Evolutionary conservation across 2,329 filamentous ascomycete genomes (phyloP), one percentile per base, ranked within the genome.

Genomic region (Colletotrichum gigasporum): DNA sequence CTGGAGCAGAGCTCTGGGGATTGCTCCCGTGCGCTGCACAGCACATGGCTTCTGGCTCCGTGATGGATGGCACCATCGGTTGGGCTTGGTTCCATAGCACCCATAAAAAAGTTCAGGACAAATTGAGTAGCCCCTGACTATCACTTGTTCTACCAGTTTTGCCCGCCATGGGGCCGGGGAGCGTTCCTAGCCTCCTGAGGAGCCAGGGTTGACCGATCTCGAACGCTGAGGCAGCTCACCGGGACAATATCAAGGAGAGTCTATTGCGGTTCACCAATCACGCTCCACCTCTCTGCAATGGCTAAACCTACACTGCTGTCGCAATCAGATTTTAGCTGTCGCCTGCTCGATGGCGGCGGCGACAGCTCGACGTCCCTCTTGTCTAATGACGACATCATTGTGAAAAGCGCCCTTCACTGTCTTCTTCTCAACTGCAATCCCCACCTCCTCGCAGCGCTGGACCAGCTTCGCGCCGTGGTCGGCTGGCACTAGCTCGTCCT

Each of bases 401-500:
- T 89, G 87, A 69, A 85, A 83, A 35, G 86, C 86, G 42, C 79
- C 76, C 6, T 72, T 72, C 32, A 87, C 78, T 26, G 76, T 76
- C 53, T 75, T 77, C 67, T 76, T 81, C 67, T 80, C 76, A 16
- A 83, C 81, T 11, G 74, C 73, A 16, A 89, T 62, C 1, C 79
- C 79, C 20, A 87, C 72, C 18, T 83, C 78, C 59, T 73, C 63
- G 68, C 85, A 88, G 56, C 80, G 78, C 62, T 78, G 73, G 54
- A 81, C 75, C 6, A 89, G 75, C 50, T 75, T 71, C 32, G 79
- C 73, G 11, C 79, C 82, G 58, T 88, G 85, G 44, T 81, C 77
- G 22, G 76, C 73, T 0, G 86, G 87, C 1, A 89, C 87, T 16
- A 89, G 72, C 71, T 89, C 87, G 67, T 89, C 87, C 64, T 80